These are phyloP conservation scores for Schizosaccharomyces lindneri DNA, from an alignment of 805 yeast genomes.

Conservation along the genomic window DNA sequence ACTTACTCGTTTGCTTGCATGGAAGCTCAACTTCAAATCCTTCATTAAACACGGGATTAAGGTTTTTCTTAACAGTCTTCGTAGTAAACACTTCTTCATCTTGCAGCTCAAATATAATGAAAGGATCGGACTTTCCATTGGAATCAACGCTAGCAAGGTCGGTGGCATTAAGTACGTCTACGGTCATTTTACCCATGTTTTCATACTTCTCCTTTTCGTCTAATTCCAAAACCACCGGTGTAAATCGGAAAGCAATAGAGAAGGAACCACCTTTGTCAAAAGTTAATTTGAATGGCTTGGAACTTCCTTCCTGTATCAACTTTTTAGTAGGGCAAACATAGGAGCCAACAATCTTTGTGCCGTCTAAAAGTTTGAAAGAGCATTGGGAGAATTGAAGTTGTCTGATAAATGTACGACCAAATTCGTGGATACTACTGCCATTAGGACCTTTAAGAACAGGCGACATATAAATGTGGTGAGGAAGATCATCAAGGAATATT, in stretches of 20 bases:
- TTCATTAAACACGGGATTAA: slow-evolving; percentile 82
- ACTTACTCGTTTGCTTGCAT: slow-evolving; percentile 34
- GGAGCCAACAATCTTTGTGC: background rate
- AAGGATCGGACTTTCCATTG: slow-evolving; percentile 87
- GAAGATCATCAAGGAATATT: background rate
- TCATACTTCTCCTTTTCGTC: slow-evolving; percentile 54
- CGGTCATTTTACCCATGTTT: slow-evolving; percentile 44
- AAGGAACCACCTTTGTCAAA: slow-evolving; percentile 1
- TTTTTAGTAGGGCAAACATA: no score
- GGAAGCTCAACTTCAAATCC: slow-evolving; percentile 26
- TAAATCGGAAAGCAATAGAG: slow-evolving; percentile 32
- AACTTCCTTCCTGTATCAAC: background rate
- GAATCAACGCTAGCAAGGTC: slow-evolving; percentile 66
- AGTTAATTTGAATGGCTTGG: background rate
- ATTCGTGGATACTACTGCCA: background rate
- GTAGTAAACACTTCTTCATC: slow-evolving; percentile 43
- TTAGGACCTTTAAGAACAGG: background rate
- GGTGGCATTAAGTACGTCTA: slow-evolving; percentile 38
- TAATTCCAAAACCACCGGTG: slow-evolving; percentile 40
- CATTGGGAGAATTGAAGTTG: background rate
- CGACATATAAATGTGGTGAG: background rate
- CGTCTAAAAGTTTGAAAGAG: background rate
- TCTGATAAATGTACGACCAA: background rate
- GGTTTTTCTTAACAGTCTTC: slow-evolving; percentile 59
- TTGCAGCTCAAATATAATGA: slow-evolving; percentile 41